phyloP scores from a whole-genome alignment of 2,329 filamentous ascomycete species.

The Bipolaris cookei region DNA sequence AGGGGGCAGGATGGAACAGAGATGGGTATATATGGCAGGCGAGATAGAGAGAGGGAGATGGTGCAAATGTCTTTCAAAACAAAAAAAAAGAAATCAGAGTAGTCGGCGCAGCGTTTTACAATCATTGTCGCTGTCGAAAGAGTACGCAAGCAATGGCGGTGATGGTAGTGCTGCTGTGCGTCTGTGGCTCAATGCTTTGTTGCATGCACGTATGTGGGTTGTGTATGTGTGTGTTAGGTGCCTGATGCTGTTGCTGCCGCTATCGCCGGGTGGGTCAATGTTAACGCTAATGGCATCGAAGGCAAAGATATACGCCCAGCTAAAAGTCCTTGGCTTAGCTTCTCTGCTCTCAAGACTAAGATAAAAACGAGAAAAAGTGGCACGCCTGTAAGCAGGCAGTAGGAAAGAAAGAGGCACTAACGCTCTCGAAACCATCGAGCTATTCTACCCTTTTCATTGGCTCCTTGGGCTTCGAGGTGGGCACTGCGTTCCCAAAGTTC shows the following conservation, averaged over 20 bases:
- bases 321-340: slow-evolving; percentile 34
- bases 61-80: not conserved
- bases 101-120: not conserved
- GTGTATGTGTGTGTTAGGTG: not conserved
- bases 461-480: slow-evolving; percentile 58
- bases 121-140: not conserved
- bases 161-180: slow-evolving; percentile 10
- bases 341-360: slow-evolving; percentile 21
- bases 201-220: slow-evolving; percentile 29
- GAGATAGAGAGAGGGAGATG: not conserved
- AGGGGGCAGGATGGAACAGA: not conserved
- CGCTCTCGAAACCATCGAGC: slow-evolving; percentile 57
- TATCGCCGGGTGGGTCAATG: slow-evolving; percentile 36
- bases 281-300: slow-evolving; percentile 32
- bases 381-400: slow-evolving; percentile 13
- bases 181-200: not conserved
- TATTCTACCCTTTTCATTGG: slow-evolving; percentile 52
- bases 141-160: too few species aligned
- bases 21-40: slow-evolving; percentile 12
- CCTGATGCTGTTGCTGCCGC: slow-evolving; percentile 19
- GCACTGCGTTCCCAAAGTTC: slow-evolving; percentile 66
- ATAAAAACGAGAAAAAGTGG: slow-evolving; percentile 19
- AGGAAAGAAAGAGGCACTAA: slow-evolving; percentile 43
- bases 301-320: slow-evolving; percentile 35
- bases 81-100: not conserved